phyloP scores from a whole-genome alignment of 2,329 filamentous ascomycete genomes.

The Aspergillus sojae region DNA sequence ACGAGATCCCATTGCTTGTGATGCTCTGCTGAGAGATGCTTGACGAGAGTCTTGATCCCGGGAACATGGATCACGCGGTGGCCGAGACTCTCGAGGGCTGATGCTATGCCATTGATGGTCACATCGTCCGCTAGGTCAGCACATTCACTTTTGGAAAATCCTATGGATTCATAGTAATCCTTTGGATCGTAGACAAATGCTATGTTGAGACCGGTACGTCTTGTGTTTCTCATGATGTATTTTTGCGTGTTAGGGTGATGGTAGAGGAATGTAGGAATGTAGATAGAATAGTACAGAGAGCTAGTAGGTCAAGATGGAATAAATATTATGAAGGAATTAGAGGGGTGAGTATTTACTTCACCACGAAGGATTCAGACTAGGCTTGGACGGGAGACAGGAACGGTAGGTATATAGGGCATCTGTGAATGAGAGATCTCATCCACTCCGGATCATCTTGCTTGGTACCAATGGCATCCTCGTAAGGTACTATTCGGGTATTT shows the following conservation, averaged over 20 bases:
- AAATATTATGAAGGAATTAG: not conserved
- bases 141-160: constrained; percentile 17
- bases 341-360: not conserved
- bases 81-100: constrained; percentile 16
- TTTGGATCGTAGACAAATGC: constrained; percentile 19
- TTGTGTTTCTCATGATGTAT: not conserved
- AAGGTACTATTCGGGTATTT: not conserved
- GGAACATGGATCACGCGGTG: constrained; percentile 18
- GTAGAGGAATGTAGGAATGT: not conserved
- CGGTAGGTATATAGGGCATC: not conserved
- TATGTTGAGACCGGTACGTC: constrained; percentile 2
- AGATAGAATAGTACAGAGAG: not conserved
- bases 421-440: not conserved
- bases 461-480: not conserved
- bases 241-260: not conserved
- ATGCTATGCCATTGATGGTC: constrained; percentile 15
- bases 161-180: constrained; percentile 14
- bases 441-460: not conserved
- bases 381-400: not conserved
- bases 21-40: constrained; percentile 18
- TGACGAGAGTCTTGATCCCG: constrained; percentile 19
- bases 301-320: not conserved
- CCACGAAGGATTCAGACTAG: not conserved
- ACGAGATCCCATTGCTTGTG: constrained; percentile 29
- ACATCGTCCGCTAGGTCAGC: constrained; percentile 20